Evolutionary conservation across 106 monocot genomes (phyloP).

Genomic region (Vanilla planifolia): DNA sequence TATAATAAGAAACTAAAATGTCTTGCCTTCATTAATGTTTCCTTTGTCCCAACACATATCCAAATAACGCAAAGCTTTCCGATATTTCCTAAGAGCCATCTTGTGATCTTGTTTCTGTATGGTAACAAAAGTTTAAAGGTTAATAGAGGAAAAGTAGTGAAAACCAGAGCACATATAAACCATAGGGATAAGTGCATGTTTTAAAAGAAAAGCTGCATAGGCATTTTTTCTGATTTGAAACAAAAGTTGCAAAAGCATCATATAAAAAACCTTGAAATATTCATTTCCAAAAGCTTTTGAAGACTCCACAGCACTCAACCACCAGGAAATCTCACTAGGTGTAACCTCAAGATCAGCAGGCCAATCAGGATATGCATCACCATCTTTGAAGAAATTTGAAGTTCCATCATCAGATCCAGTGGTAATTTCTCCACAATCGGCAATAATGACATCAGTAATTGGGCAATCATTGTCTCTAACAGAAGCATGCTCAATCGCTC

Average conservation of each 20-base stretch:
- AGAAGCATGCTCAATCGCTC: slow-evolving; percentile 61
- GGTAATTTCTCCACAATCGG: slow-evolving; percentile 66
- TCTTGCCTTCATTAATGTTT: slow-evolving; percentile 49
- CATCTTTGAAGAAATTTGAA: slow-evolving; percentile 79
- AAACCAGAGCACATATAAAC: neutral
- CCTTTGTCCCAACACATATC: slow-evolving; percentile 55
- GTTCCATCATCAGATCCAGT: slow-evolving; percentile 59
- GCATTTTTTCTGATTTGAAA: too few species aligned
- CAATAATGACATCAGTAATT: slow-evolving; percentile 49
- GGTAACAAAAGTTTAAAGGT: neutral
- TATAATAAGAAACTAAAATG: too few species aligned
- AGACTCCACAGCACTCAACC: slow-evolving; percentile 42
- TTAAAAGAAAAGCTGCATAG: neutral
- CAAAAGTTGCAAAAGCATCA: neutral
- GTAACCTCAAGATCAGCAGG: slow-evolving; percentile 38
- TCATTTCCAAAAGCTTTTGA: slow-evolving; percentile 40
- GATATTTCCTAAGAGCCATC: slow-evolving; percentile 48
- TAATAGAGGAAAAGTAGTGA: neutral
- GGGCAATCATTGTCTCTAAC: slow-evolving; percentile 60
- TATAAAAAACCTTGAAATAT: slow-evolving; percentile 30
- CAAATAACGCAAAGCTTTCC: slow-evolving; percentile 46
- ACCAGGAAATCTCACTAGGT: slow-evolving; percentile 42
- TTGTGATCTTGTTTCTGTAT: slow-evolving; percentile 45
- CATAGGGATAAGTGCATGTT: neutral
- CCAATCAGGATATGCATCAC: slow-evolving; percentile 78